These are phyloP conservation scores for Macaranga tanarius DNA, from an alignment of 441 rosid species.

Conservation along the genomic window DNA sequence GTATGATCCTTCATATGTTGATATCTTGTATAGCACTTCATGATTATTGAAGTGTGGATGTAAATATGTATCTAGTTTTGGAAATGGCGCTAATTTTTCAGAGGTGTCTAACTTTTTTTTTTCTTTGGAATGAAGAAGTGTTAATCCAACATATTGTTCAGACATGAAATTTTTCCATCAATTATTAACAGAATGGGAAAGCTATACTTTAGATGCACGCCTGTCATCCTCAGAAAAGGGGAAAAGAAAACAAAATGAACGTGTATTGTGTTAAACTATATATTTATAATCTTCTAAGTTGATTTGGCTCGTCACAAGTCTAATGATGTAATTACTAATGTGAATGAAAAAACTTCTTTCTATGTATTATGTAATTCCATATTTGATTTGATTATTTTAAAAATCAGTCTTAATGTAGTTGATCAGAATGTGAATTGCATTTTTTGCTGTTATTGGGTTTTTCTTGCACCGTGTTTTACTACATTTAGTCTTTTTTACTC, in stretches of 20 bases:
- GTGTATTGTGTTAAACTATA: neutral
- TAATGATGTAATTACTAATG: neutral
- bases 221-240: neutral
- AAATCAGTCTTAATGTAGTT: neutral
- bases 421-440: neutral
- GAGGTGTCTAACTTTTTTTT: neutral
- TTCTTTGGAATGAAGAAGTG: slow-evolving; percentile 8
- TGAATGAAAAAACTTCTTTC: slow-evolving; percentile 1
- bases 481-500: too few species aligned
- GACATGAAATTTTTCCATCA: neutral
- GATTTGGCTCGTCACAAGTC: neutral
- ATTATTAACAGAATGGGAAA: neutral
- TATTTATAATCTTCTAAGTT: neutral
- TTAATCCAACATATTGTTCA: neutral
- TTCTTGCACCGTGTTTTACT: neutral
- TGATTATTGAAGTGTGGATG: neutral
- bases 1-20: slow-evolving; percentile 4
- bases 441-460: neutral
- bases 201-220: neutral
- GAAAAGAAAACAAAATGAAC: neutral
- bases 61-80: neutral
- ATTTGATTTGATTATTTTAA: neutral
- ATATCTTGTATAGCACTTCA: slow-evolving; percentile 1
- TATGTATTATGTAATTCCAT: neutral
- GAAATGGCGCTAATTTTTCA: neutral